Evolutionary conservation across 139 green algal genomes (phyloP), one percentile per base, ranked within the genome.

Genomic region (Chlamydomonas sp.): DNA sequence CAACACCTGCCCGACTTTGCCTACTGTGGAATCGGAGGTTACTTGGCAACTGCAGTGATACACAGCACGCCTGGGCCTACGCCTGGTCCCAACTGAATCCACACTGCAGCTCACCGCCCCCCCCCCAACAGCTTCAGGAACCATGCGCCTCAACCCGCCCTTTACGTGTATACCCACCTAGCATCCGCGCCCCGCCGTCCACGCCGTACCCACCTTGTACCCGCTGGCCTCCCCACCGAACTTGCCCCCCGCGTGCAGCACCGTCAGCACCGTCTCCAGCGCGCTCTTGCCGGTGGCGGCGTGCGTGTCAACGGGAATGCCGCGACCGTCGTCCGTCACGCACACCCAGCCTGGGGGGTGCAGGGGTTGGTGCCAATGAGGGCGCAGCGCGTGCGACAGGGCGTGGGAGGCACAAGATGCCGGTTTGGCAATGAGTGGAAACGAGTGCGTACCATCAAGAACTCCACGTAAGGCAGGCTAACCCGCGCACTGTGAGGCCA

Each of bases 161-260:
- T 49, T 49, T 49, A 49, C 31, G 31, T 49, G 31, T 49, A 49
- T 49, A 49, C 31, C 31, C 31, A 49, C 31, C 31, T 49, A 49
- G 31, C 31, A 49, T 49, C 31, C 31, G 31, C 31, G 31, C 31
- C 31, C 31, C 31, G 31, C 31, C 31, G 31, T 49, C 31, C 31
- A 49, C 31, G 31, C 12, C 14, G 3, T 62, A 18, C 82, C 12
- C 74, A 82, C 83, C 78, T 88, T 89, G 69, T 94, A 92, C 0
- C 90, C 95, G 81, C 85, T 96, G 66, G 83, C 81, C 71, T 97
- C 93, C 5, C 95, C 95, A 1, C 98, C 98, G 92, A 99, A 99
- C 92, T 99, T 99, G 90, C 98, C 98, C 15, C 98, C 98, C 8
- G 98, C 98, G 91, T 99, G 98, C 85, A 99, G 95, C 81, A 98